Conservation (phyloP, 1,284 basidiomycete genomes). For the Dichomitus squalens region DNA sequence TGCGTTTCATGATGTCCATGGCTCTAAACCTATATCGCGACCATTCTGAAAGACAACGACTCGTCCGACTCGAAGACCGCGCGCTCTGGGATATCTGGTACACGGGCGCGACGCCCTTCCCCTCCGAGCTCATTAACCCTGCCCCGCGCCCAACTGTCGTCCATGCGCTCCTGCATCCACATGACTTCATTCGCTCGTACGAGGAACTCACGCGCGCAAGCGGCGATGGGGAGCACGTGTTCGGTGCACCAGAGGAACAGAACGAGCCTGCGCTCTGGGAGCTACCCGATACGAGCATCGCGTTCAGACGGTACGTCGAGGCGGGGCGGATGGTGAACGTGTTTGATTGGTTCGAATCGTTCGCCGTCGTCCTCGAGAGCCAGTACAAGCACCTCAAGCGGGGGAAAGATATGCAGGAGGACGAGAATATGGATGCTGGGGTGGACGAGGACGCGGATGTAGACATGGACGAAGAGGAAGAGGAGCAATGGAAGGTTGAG, state of each 20-base stretch:
- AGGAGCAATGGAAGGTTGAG: conserved; percentile 59
- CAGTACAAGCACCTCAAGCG: conserved; percentile 41
- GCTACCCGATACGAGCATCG: conserved; percentile 69
- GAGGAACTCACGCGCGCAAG: conserved; percentile 14
- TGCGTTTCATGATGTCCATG: neutral
- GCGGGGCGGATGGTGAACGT: conserved; percentile 79
- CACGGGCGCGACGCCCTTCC: conserved; percentile 61
- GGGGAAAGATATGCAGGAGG: neutral
- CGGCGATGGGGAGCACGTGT: neutral
- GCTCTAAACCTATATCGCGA: neutral
- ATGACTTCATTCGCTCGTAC: conserved; percentile 44
- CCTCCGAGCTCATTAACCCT: conserved; percentile 74
- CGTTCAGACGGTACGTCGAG: conserved; percentile 75
- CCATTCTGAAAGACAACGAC: conserved; percentile 38
- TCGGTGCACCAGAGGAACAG: neutral
- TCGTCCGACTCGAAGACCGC: conserved; percentile 49
- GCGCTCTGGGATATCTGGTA: conserved; percentile 74
- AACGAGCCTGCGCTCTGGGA: conserved; percentile 41
- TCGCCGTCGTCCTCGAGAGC: conserved; percentile 59
- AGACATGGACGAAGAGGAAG: conserved; percentile 40
- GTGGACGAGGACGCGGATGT: conserved; percentile 21
- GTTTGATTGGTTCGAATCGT: conserved; percentile 81
- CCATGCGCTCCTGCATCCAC: conserved; percentile 41
- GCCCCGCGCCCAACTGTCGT: conserved; percentile 61
- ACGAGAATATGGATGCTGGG: neutral